Evolutionary conservation across 331 rosid species (phyloP), one percentile per base, ranked within the genome.

Genomic region (Prunus yedoensis): DNA sequence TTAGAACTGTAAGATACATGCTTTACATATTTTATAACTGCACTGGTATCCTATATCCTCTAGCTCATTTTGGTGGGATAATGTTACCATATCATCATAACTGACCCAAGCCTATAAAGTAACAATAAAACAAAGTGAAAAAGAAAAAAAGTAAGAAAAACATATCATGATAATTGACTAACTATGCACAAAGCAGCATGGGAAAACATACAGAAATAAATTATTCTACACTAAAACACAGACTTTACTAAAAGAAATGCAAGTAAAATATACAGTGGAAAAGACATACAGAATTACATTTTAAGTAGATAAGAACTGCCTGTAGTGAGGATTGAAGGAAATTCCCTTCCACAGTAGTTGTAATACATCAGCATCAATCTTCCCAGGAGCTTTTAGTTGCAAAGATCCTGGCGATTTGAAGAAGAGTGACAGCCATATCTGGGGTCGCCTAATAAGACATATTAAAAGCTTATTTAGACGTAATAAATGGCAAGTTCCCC

Each of bases 381-480:
- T 94, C 83, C 99, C 99, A 1, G 99, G 99, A 80, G 88, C 99
- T 91, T n/a, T 94, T 94, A 38, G 99, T 92, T 3, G 97, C 99
- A 83, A 94, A 94, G 75, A 90, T 85, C 81, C 99, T 88, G 8
- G 99, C 99, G 51, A 94, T 92, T 90, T 94, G 87, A 92, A 94
- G 99, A 78, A 94, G 99, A 77, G 99, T 94, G 83, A 94, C 99
- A 74, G 99, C 99, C 99, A 94, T 94, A 85, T 92, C 99, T 32
- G 99, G 97, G 78, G 99, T 92, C 75, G 97, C 99, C 99, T 94
- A 68, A 41, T 66, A 72, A 81, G 70, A 74, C 51, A 79, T 56
- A 80, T 47, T 13, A 50, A 70, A 12, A 70, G 16, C 58, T 35
- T 58, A 79, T 56, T 73, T 60, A 74, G 70, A 51, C 70, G 23